Conservation (phyloP, 2,329 filamentous ascomycete genomes). For the Aspergillus aculeatus region DNA sequence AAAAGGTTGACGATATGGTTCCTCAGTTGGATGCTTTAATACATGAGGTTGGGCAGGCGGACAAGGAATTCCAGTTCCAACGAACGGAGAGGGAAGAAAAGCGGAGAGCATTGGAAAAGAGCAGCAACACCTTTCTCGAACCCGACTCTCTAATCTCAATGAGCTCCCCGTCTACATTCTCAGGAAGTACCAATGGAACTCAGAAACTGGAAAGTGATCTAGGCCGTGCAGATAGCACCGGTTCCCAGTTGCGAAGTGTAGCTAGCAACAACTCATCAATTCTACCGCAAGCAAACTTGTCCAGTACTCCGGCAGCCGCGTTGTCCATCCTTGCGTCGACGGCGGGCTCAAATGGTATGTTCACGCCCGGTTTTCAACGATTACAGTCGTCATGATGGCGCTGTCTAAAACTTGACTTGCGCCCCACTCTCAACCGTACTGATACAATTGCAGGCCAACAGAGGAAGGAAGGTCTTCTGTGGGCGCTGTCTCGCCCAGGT, state of each 20-base stretch:
- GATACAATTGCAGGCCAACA: constrained; percentile 63
- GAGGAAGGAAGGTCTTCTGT: constrained; percentile 89
- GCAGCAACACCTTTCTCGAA: constrained; percentile 70
- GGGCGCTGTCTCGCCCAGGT: constrained; percentile 89
- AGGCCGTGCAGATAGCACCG: constrained; percentile 70
- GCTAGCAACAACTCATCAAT: constrained; percentile 48
- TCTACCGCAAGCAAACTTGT: constrained; percentile 37
- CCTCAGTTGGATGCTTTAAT: constrained; percentile 88
- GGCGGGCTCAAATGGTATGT: constrained; percentile 24
- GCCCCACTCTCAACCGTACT: constrained; percentile 27
- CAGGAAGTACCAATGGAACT: constrained; percentile 47
- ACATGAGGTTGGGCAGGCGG: constrained; percentile 83
- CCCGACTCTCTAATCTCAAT: constrained; percentile 59
- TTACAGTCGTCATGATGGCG: neutral
- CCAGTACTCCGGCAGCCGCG: constrained; percentile 20
- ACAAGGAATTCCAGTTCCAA: constrained; percentile 96
- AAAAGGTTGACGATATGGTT: constrained; percentile 80
- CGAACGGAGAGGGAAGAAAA: constrained; percentile 95
- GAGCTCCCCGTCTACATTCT: constrained; percentile 31
- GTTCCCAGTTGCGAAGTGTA: constrained; percentile 62
- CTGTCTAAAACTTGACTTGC: neutral
- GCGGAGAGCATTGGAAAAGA: constrained; percentile 83
- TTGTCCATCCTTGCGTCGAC: constrained; percentile 21
- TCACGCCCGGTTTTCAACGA: neutral
- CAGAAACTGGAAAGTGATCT: constrained; percentile 67